Base-by-base conservation (phyloP, 352 stramenopile species). In the Pilasporangium apinafurcum region DNA sequence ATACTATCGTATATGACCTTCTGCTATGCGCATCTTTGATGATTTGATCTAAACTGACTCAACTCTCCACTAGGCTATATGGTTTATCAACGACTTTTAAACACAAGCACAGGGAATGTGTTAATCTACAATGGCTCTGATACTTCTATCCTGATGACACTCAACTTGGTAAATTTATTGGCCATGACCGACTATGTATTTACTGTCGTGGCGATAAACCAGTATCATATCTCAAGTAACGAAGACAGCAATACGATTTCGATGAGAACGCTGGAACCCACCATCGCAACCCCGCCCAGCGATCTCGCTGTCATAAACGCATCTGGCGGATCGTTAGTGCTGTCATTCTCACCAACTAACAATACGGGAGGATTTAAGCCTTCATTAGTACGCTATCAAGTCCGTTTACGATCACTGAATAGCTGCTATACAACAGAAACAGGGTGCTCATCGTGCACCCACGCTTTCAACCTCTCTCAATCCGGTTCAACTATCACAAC, bases 161-260 rank as follows among this genome's bases (percentile, higher is more conserved):
- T 56, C 16, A 16, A 37, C 10, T 55, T 58, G 20, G 22, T 14
- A 24, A 30, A 39, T 1, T 46, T 84, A 10, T 25, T 75, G 14
- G 62, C 63, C 1, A 39, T 34, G 0, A 56, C 45, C 5, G 16
- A 42, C 4, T 84, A 84, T 21, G 30, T 51, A 0, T 73, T 84
- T 34, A 39, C 42, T 1, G 28, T 80, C 10, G 39, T 71, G 27
- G 62, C 57, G 5, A 43, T 64, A 8, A 84, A 82, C 35, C 41
- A 81, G 45, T 82, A 71, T 45, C 61, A 60, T 8, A 41, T 71
- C 17, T 41, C 31, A 3, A 53, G 51, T 22, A 9, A 33, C 1
- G 18, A 44, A 5, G 24, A 51, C 5, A 45, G 56, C 2, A 68
- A 59, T 26, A 16, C 54, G 3, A 32, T 69, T 3, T 29, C 9